Base-by-base conservation (phyloP, 2,329 filamentous ascomycete species). In the Elsinoe batatas region DNA sequence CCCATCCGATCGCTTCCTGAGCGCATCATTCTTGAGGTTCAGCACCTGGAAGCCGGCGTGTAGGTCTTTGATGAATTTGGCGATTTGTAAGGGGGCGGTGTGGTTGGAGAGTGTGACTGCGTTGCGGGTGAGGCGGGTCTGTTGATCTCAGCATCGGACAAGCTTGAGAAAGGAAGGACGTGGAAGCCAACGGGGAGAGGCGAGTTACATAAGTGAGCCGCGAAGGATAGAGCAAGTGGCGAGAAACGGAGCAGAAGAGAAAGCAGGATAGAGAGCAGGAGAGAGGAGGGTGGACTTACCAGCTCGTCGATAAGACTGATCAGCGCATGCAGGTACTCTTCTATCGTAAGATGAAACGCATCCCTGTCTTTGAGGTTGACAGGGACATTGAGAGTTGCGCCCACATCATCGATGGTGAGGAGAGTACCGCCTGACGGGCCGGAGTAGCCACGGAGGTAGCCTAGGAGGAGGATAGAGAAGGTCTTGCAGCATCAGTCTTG, bases 31-130 rank as follows among this genome's bases (percentile, higher is more conserved):
- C 79, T 97, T 97, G 63, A 98, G 77, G 69, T 98, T 98, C 62
- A 98, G 80, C 62, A 97, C 82, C 78, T 97, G 93, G 74, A 98
- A 98, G 13, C 91, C 93, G 2, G 91, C 88, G 64, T 95, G 91
- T 36, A 98, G 74, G 67, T 97, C 91, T 75, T 96, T 96, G 75
- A 96, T 84, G 69, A 97, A 97, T 61, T 82, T 80, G 69, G 87
- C 88, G 70, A 97, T 96, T 68, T 87, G 83, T 55, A 95, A 78
- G 15, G 93, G 93, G 58, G 93, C 81, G 57, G 81, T 78, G 64
- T 91, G 90, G 71, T 98, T 91, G 57, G 90, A 90, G 36, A 95
- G 76, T 0, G 91, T 95, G 61, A 98, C 93, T 4, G 88, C 86
- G 73, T 98, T 98, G 71, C 93, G 88, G 33, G 93, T 90, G 57